These are phyloP conservation scores for Xylariaceae sp. DNA, from an alignment of 2,329 filamentous ascomycete genomes.

Conservation along the genomic window DNA sequence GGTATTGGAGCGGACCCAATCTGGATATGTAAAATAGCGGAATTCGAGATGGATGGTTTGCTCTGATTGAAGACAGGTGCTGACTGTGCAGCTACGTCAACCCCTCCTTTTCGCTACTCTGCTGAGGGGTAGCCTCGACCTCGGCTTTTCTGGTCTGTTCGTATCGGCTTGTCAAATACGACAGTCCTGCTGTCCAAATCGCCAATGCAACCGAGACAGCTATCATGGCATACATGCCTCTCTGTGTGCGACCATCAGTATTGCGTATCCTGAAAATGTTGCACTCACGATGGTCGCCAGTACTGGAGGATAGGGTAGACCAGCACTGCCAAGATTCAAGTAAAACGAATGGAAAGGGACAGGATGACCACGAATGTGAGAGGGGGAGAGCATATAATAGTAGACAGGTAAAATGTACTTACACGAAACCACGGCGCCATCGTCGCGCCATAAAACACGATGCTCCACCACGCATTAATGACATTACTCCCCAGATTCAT, in stretches of 20 bases:
- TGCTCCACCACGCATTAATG: conserved; percentile 71
- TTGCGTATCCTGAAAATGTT: not conserved
- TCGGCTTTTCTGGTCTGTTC: conserved; percentile 31
- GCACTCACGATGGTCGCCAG: no score
- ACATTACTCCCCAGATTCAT: conserved; percentile 71
- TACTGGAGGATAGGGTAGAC: no score
- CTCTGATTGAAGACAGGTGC: no score
- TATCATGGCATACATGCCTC: conserved; percentile 75
- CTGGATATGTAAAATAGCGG: no score
- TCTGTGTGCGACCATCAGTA: conserved; percentile 32
- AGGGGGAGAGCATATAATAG: not conserved
- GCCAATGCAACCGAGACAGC: conserved; percentile 57
- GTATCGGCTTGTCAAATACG: conserved; percentile 42
- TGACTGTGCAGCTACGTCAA: not conserved
- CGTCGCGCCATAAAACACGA: conserved; percentile 67
- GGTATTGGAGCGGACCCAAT: no score
- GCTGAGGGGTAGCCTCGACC: conserved; percentile 1
- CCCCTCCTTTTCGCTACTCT: not conserved
- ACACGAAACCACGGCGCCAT: conserved; percentile 65
- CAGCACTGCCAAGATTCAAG: no score
- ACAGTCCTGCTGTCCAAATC: conserved; percentile 56
- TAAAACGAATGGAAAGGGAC: no score
- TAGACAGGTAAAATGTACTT: conserved; percentile 29
- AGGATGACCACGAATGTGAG: no score
- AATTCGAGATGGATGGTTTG: no score